phyloP scores from a whole-genome alignment of 2,329 filamentous ascomycete species.

The Fusarium mundagurra region DNA sequence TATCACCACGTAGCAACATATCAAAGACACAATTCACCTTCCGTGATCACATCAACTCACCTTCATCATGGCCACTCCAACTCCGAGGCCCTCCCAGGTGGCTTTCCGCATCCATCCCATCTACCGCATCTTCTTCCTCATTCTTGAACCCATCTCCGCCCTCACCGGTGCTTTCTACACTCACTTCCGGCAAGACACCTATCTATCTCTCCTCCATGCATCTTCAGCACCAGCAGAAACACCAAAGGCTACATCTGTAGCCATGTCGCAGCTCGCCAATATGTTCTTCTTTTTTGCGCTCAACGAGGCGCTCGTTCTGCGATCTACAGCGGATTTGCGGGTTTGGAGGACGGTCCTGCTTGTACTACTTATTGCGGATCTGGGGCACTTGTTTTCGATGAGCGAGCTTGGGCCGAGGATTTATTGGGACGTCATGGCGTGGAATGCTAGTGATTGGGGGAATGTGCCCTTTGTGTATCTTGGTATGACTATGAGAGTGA shows the following conservation, averaged over 20 bases:
- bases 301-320: constrained; percentile 80
- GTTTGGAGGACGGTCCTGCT: constrained; percentile 77
- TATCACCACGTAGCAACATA: constrained; percentile 20
- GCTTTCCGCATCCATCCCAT: constrained; percentile 63
- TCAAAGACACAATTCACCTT: neutral
- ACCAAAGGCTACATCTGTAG: constrained; percentile 71
- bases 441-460: constrained; percentile 75
- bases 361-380: constrained; percentile 76
- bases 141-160: constrained; percentile 71
- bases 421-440: constrained; percentile 70
- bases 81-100: constrained; percentile 33
- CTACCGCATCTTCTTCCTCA: constrained; percentile 80
- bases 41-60: neutral
- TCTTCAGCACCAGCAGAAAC: constrained; percentile 55
- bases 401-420: constrained; percentile 65
- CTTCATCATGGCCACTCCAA: constrained; percentile 37
- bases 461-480: constrained; percentile 77
- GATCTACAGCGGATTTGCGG: constrained; percentile 71
- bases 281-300: constrained; percentile 81
- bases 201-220: constrained; percentile 72
- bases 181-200: constrained; percentile 61
- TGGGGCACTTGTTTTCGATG: constrained; percentile 78
- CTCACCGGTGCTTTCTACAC: constrained; percentile 63
- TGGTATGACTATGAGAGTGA: constrained; percentile 67
- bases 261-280: constrained; percentile 79